phyloP scores from a whole-genome alignment of 1,139 yeast species.

The Suhomyces coccinellae region DNA sequence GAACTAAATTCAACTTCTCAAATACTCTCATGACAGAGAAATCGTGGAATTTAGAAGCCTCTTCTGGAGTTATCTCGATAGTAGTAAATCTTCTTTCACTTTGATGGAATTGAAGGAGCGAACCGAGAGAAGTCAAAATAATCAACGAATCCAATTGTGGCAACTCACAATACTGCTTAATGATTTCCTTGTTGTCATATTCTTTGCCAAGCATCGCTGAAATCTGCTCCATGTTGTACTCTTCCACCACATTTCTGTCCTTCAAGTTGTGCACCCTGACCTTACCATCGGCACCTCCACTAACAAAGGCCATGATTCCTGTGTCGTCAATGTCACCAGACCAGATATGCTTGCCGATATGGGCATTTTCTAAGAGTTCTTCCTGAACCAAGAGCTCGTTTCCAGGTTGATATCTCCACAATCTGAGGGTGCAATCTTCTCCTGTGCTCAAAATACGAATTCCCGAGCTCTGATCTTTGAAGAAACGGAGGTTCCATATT shows the following conservation, averaged over 20 bases:
- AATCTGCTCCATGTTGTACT: slow-evolving; percentile 17
- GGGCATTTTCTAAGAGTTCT: slow-evolving; percentile 56
- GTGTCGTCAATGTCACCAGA: slow-evolving; percentile 59
- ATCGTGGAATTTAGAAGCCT: slow-evolving; percentile 33
- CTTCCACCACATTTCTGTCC: slow-evolving; percentile 20
- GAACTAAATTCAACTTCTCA: slow-evolving; percentile 36
- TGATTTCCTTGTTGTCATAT: slow-evolving; percentile 51
- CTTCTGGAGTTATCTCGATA: slow-evolving; percentile 34
- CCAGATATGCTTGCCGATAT: slow-evolving; percentile 89
- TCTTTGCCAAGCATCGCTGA: slow-evolving; percentile 23
- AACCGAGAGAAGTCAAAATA: slow-evolving; percentile 65
- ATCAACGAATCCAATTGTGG: slow-evolving; percentile 41
- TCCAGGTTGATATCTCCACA: slow-evolving; percentile 57
- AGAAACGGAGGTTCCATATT: slow-evolving; percentile 80
- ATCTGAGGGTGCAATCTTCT: slow-evolving; percentile 86
- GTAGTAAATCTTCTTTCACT: slow-evolving; percentile 14
- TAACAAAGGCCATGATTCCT: slow-evolving; percentile 51
- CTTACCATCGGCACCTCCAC: slow-evolving; percentile 92
- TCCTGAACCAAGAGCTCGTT: slow-evolving; percentile 25
- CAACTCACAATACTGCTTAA: slow-evolving; percentile 60
- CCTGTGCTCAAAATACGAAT: slow-evolving; percentile 65
- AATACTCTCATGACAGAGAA: slow-evolving; percentile 56
- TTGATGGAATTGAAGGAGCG: slow-evolving; percentile 38
- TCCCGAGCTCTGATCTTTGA: slow-evolving; percentile 23
- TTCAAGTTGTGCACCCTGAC: slow-evolving; percentile 59